Evolutionary conservation across 805 yeast species (phyloP), one percentile per base, ranked within the genome.

Genomic region (Candida piceae): DNA sequence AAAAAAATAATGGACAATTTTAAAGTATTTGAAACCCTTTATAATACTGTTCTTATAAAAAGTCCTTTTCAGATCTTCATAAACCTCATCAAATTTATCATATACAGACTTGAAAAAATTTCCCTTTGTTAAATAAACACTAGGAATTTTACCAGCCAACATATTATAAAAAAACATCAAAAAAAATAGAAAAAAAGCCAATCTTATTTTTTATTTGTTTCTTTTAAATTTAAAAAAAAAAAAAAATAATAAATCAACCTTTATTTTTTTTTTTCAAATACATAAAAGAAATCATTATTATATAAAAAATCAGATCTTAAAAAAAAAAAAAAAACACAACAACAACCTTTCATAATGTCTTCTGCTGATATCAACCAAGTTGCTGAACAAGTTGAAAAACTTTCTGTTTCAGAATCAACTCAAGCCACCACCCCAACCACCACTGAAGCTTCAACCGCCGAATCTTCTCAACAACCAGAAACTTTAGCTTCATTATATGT

Each of bases 401-500:
- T 60, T 44, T 51, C 62, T 17, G 63, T 58, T 28, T 38, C 53
- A n/a, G 61, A 52, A 40, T 46, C 49, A 32, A 39, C 61, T 30
- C 52, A 55, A 29, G 57, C 47, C 31, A 55, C 52, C 29, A 46
- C 60, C 17, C 53, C 60, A 34, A 48, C 63, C 34, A 50, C 64
- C 34, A 47, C 66, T 36, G 37, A 61, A 38, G 49, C 46, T 52
- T 57, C 63, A 16, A 41, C 61, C 39, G 49, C 58, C 41, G 64
- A 57, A 40, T 53, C 53, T 38, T 60, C 65, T 32, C 55, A 55
- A 39, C 70, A 72, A 46, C 69, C 77, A 38, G 81, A 75, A 57
- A 66, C 75, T 43, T 70, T 83, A 43, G 93, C 93, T 48, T 87
- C 97, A 32, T 79, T 93, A 55, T 93, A 93, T 69, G 97, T 93